Percentiles rank a stretch among this genome's conserved stretches.
phyloP scores from a whole-genome alignment of 225 moss, liverwort and hornwort species.

The Bryoerythrophyllum caledonicum region DNA sequence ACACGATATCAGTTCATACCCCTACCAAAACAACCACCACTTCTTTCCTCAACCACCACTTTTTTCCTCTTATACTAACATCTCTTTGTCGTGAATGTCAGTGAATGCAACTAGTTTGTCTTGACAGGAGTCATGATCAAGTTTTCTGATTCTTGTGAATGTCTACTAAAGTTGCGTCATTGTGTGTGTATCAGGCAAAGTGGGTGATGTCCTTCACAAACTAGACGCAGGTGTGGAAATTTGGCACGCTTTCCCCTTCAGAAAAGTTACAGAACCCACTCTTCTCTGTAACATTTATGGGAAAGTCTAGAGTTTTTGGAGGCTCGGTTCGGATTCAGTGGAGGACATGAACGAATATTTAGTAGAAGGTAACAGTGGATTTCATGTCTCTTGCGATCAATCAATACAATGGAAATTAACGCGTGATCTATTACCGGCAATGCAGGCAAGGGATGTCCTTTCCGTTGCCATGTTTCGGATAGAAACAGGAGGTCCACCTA shows the following conservation, averaged over 20 bases:
- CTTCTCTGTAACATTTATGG: not conserved
- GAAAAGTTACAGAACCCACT: not conserved
- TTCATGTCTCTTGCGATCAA: not conserved
- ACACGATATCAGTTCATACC: conserved; percentile 44
- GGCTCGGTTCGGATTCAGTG: not conserved
- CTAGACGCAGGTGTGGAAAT: not conserved
- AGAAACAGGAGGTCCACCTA: conserved; percentile 56
- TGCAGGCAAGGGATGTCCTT: conserved; percentile 48
- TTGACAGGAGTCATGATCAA: too few species aligned
- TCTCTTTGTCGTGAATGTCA: too few species aligned
- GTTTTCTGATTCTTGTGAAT: too few species aligned
- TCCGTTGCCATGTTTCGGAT: conserved; percentile 57
- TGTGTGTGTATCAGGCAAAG: too few species aligned
- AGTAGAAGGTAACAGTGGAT: not conserved
- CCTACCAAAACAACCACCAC: conserved; percentile 21
- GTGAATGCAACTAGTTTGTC: too few species aligned
- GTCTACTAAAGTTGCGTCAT: too few species aligned
- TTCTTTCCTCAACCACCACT: too few species aligned
- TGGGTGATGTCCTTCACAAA: not conserved
- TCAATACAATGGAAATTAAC: not conserved
- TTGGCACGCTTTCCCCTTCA: not conserved
- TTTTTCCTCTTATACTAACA: too few species aligned
- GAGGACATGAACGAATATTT: not conserved
- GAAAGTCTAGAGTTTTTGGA: too few species aligned
- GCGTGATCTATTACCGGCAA: conserved; percentile 36